Evolutionary conservation across 1,284 basidiomycete species (phyloP), one percentile per base, ranked within the genome.

Genomic region (Sanghuangporus sanghuang): DNA sequence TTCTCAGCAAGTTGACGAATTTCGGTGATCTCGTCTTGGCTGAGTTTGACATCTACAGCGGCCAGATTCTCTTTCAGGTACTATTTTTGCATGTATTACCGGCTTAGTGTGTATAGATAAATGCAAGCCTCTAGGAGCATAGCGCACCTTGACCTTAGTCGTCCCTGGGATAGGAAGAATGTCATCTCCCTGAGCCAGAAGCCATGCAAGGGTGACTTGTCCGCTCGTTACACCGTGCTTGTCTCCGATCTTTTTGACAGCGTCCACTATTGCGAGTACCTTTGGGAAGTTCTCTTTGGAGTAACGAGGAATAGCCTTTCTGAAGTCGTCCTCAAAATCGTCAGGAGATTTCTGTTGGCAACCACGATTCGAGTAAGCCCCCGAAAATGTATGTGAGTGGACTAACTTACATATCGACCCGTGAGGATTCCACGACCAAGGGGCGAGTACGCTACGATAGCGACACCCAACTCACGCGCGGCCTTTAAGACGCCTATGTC

Each of bases 361-460:
- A 44, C 23, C 46, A 12, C 1, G 14, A 6, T 50, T 57, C 14
- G n/a, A 21, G 18, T 9, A 39, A 35, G 42, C 9, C 39, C 7
- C n/a, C 2, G 21, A 53, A 49, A 14, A 53, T 12, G 32, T 14
- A 42, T 46, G 46, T 6, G 35, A 6, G 7, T 40, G 21, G 39
- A 44, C 23, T 44, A 18, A 72, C 79, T 57, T 54, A 80, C 79
- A 68, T 80, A 78, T 68, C 73, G 72, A 1, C 87, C 87, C 0
- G 85, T 85, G 27, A 90, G 69, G 57, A 91, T 69, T 0, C 89
- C 89, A 12, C 85, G 75, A 3, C 85, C 86, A 12, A 89, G 76
- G 0, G 85, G 85, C 11, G 81, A 81, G 70, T 89, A 90, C 3
- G 85, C 85, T 9, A 87, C 75, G 57, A 90, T 39, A 70, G 67